Evolutionary conservation across 352 stramenopile genomes (phyloP), one percentile per base, ranked within the genome.

Genomic region (Phytophthora fragariae): DNA sequence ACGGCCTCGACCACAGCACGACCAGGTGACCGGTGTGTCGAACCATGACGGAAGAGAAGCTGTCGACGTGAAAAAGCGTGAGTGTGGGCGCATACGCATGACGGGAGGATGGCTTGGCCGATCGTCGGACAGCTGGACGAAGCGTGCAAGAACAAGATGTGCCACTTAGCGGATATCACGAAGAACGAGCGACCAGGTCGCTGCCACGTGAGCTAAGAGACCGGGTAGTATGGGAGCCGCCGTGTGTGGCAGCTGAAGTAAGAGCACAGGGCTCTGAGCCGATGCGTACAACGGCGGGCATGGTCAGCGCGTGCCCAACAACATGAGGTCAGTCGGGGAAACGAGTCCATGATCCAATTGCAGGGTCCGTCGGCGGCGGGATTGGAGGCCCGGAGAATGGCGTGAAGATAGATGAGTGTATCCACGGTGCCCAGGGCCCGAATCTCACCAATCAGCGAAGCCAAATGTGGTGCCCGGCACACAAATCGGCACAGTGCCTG

Each of bases 371-470:
- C 24, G 24, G 24, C 24, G 24, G 24, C 24, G 24, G 24, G 24
- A 79, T 50, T 79, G 66, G 62, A 59, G 3, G 3, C 44, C 24
- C 24, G 24, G 24, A 27, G 24, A 27, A 27, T 27, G 24, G 24
- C 24, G 24, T 27, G 24, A 27, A 27, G 24, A 27, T 27, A 27
- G 24, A 27, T 27, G 24, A 27, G 24, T 27, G 24, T 27, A 27
- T 27, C 24, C 24, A 27, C 24, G 24, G 24, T 27, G 24, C 24
- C 24, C 24, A 27, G 1, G 24, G 24, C 24, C 24, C 24, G 62
- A 31, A 68, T 72, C 2, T 17, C 35, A 6, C 44, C 53, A 29
- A 70, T 61, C 29, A 24, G 76, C 15, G 57, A 53, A 2, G 39
- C 24, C 11, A 73, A 41, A 0, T 5, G 2, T 14, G 14, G 17